Conservation (phyloP, 768 basidiomycete genomes). For the Pholiota conissans region DNA sequence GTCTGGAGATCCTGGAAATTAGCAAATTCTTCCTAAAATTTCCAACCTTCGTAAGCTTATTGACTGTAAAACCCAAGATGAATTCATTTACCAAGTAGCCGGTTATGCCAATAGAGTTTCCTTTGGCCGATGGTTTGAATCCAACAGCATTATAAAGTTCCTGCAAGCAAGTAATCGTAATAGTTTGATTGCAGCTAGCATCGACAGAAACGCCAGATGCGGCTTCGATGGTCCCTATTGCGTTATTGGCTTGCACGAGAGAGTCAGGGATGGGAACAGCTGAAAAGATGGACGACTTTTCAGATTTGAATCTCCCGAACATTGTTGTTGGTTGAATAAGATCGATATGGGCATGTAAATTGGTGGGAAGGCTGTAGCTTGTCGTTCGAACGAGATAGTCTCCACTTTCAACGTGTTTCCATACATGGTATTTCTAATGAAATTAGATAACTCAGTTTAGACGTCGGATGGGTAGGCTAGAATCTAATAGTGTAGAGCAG, state of each 20-base stretch:
- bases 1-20: conserved; percentile 49
- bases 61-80: not conserved
- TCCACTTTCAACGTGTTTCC: conserved; percentile 52
- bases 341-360: conserved; percentile 61
- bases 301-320: conserved; percentile 38
- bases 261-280: conserved; percentile 21
- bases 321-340: conserved; percentile 73
- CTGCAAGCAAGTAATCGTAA: conserved; percentile 54
- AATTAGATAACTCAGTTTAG: too few relatives aligned
- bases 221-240: conserved; percentile 14
- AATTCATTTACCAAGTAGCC: conserved; percentile 38
- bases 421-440: conserved; percentile 60
- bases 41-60: not conserved
- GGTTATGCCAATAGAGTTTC: conserved; percentile 54
- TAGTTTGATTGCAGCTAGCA: conserved; percentile 45
- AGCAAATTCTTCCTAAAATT: conserved; percentile 40
- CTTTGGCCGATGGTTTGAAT: conserved; percentile 40
- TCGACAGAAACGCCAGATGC: conserved; percentile 40
- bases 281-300: conserved; percentile 33
- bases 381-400: conserved; percentile 65
- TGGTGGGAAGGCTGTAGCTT: conserved; percentile 62
- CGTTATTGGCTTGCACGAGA: conserved; percentile 9
- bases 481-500: not conserved
- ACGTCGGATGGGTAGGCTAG: too few relatives aligned
- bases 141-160: conserved; percentile 55